Percentiles rank a stretch among this genome's conserved stretches.
phyloP scores from a whole-genome alignment of 2,329 filamentous ascomycete genomes.

The Pseudogymnoascus sp. region DNA sequence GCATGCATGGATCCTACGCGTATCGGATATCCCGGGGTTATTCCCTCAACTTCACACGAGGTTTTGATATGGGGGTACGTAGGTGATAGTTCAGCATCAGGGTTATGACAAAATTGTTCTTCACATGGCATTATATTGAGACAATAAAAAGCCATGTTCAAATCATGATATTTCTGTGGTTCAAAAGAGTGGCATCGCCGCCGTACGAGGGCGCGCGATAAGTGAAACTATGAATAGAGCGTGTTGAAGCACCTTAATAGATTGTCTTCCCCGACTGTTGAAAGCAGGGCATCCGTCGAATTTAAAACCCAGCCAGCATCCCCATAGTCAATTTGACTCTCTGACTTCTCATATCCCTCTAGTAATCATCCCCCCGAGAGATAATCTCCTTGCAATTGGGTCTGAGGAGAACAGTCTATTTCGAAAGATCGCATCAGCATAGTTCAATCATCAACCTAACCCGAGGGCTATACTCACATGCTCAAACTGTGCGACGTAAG shows the following conservation, averaged over 20 bases:
- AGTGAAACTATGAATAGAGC: neutral
- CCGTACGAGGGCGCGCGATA: neutral
- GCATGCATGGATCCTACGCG: neutral
- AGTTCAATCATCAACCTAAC: neutral
- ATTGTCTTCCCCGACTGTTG: neutral
- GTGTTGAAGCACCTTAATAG: neutral
- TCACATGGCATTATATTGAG: neutral
- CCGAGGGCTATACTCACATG: slow-evolving; percentile 31
- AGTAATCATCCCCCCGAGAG: slow-evolving; percentile 46
- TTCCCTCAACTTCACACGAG: neutral
- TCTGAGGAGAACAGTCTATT: slow-evolving; percentile 39
- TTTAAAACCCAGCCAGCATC: neutral
- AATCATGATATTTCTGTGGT: neutral
- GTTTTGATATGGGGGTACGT: neutral
- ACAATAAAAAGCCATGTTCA: neutral
- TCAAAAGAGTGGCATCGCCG: neutral
- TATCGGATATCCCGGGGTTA: neutral
- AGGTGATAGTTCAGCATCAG: neutral
- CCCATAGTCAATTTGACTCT: neutral
- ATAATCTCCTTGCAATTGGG: slow-evolving; percentile 41
- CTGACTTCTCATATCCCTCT: slow-evolving; percentile 8
- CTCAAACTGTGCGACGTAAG: slow-evolving; percentile 57
- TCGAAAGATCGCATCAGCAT: slow-evolving; percentile 10
- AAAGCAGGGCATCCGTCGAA: neutral
- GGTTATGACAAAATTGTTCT: neutral